Base-by-base conservation (phyloP, 441 rosid genomes). In the Melastoma candidum region DNA sequence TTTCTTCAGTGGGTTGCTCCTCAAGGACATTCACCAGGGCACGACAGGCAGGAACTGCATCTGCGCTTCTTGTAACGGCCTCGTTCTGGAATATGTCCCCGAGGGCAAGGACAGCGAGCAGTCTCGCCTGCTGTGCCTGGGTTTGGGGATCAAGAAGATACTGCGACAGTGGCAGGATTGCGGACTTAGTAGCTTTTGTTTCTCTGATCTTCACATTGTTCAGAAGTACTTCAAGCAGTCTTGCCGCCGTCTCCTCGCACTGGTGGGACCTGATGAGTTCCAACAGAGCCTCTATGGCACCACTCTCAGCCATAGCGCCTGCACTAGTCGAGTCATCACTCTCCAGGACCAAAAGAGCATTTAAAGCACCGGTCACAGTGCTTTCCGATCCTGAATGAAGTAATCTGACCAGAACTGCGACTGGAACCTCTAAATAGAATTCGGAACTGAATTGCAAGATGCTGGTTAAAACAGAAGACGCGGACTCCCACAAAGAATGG, bases 1-100 rank as follows among this genome's bases (percentile, higher is more conserved):
- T 95, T 76, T 95, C 99, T 81, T 95, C 98, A 25, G 99, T 87
- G 43, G 98, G 98, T 69, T 95, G 99, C 68, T 95, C 99, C 74
- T 95, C 98, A 24, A 95, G 96, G 61, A 95, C 95, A 65, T 87
- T 95, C 53, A 95, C 98, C 22, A 95, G 78, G 57, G 99, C 98
- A 60, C 96, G 98, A 47, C 98, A 95, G 70, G 99, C 98, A 49
- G 95, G 84, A 63, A 86, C 95, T 51, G 99, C 95, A 63, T 95
- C 99, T n/a, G 87, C 69, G 61, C 90, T 87, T 77, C 97, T 84
- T 68, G 99, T 96, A 26, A 95, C 87, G 56, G 83, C 74, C 69
- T 95, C 99, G 45, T 90, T 90, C 75, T 95, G 99, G 76, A 90
- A 95, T 59, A 95, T 85, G 73, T 95, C 95, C 26, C 99, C 99